Conservation (phyloP, 2,329 filamentous ascomycete genomes). For the Fusarium circinatum region DNA sequence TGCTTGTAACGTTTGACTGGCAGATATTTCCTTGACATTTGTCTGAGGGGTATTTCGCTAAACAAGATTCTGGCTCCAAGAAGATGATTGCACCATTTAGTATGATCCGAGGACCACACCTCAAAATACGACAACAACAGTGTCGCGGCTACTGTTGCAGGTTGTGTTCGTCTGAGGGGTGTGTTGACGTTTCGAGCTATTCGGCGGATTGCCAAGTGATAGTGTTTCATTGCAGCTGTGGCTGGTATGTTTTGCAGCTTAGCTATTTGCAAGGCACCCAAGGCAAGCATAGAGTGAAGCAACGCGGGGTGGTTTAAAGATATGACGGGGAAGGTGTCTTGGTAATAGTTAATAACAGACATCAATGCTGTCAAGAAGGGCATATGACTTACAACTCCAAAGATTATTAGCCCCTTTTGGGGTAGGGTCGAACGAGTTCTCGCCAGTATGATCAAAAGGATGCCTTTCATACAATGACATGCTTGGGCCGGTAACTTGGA, state of each 20-base stretch:
- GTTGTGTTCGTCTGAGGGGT: conserved; percentile 73
- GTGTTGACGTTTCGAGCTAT: conserved; percentile 80
- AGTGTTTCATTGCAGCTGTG: conserved; percentile 89
- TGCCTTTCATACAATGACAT: conserved; percentile 90
- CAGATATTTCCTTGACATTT: conserved; percentile 77
- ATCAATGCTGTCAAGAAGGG: background rate
- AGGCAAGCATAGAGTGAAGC: conserved; percentile 88
- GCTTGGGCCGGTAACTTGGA: conserved; percentile 85
- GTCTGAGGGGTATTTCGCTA: conserved; percentile 80
- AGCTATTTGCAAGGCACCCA: conserved; percentile 88
- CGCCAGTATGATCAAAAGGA: conserved; percentile 74
- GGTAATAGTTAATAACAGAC: conserved; percentile 33
- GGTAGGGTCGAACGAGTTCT: conserved; percentile 65
- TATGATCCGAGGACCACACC: conserved; percentile 92
- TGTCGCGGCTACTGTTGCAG: conserved; percentile 87
- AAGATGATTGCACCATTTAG: conserved; percentile 94
- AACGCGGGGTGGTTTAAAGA: conserved; percentile 87
- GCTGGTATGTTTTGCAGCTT: conserved; percentile 78
- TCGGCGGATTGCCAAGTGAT: conserved; percentile 83
- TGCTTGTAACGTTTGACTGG: conserved; percentile 62
- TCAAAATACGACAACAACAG: conserved; percentile 91
- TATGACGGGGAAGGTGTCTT: conserved; percentile 83
- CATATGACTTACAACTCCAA: conserved; percentile 65
- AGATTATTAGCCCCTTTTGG: conserved; percentile 72
- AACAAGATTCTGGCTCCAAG: conserved; percentile 85